phyloP scores from a whole-genome alignment of 441 rosid species.

The Bruguiera hainesii region DNA sequence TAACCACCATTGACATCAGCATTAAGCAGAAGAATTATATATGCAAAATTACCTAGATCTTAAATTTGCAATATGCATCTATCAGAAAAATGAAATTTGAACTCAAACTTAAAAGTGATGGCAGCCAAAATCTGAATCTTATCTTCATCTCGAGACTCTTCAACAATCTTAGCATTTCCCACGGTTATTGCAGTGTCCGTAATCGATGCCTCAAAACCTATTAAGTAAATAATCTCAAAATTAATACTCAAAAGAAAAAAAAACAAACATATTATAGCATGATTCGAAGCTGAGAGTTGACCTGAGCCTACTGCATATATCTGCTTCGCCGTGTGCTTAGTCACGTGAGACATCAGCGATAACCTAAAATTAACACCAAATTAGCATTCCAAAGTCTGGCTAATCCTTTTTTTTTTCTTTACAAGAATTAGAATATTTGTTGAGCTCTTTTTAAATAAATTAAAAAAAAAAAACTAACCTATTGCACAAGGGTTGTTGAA shows the following conservation, averaged over 20 bases:
- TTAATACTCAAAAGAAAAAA: background rate
- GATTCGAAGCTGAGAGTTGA: background rate
- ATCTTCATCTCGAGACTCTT: slow-evolving; percentile 40
- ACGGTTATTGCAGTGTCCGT: slow-evolving; percentile 35
- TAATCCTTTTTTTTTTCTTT: background rate
- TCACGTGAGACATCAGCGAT: slow-evolving; percentile 9
- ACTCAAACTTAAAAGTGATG: too few species aligned
- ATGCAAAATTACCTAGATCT: too few species aligned
- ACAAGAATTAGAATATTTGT: background rate
- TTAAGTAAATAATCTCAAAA: background rate
- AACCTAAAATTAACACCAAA: slow-evolving; percentile 13
- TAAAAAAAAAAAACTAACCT: background rate
- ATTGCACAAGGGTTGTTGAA: too few species aligned
- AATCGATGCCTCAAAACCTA: slow-evolving; percentile 52
- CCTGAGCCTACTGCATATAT: slow-evolving; percentile 49
- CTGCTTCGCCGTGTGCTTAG: slow-evolving; percentile 22
- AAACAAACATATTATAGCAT: background rate
- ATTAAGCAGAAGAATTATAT: background rate
- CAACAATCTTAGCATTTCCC: slow-evolving; percentile 42
- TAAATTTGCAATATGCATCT: background rate
- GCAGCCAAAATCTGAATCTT: slow-evolving; percentile 40
- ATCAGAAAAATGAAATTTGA: background rate
- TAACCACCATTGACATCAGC: background rate
- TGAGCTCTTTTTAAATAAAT: too few species aligned
- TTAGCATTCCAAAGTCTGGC: background rate